Conservation (phyloP, 805 yeast species). For the Candida vaughaniae region DNA sequence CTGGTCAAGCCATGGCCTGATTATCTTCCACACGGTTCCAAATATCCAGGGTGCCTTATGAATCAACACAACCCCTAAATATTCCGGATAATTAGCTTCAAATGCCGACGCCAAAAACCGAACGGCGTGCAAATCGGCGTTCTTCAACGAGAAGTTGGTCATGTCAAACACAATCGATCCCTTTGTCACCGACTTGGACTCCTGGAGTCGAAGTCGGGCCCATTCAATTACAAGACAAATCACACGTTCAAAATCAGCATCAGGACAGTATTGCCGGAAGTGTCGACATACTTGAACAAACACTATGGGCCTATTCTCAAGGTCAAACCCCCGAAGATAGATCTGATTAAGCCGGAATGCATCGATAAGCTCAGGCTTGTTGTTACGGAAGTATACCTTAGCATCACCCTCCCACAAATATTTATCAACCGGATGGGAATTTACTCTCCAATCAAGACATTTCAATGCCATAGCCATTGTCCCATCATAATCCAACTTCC, state of each 20-base stretch:
- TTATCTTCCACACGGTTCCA: slow-evolving; percentile 77
- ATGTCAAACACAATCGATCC: slow-evolving; percentile 75
- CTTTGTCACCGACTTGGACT: slow-evolving; percentile 61
- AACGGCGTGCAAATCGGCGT: slow-evolving; percentile 88
- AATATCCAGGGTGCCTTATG: slow-evolving; percentile 97
- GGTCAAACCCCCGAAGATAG: slow-evolving; percentile 68
- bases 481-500: slow-evolving; percentile 75
- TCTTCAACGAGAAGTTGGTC: slow-evolving; percentile 75
- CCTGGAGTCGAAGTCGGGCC: slow-evolving; percentile 59
- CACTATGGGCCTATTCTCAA: slow-evolving; percentile 71
- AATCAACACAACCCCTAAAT: slow-evolving; percentile 74
- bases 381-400: slow-evolving; percentile 41
- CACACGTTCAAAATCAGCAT: slow-evolving; percentile 67
- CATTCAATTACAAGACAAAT: slow-evolving; percentile 75
- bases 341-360: slow-evolving; percentile 68
- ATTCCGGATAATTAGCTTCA: slow-evolving; percentile 94
- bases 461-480: slow-evolving; percentile 65
- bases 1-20: slow-evolving; percentile 91
- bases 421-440: slow-evolving; percentile 58
- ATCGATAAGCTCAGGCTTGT: slow-evolving; percentile 40
- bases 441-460: slow-evolving; percentile 71
- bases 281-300: slow-evolving; percentile 76
- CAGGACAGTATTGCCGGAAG: slow-evolving; percentile 44
- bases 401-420: slow-evolving; percentile 69
- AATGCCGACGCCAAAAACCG: slow-evolving; percentile 81